Evolutionary conservation across 2,329 filamentous ascomycete genomes (phyloP), one percentile per base, ranked within the genome.

Genomic region (Fusarium sp.): DNA sequence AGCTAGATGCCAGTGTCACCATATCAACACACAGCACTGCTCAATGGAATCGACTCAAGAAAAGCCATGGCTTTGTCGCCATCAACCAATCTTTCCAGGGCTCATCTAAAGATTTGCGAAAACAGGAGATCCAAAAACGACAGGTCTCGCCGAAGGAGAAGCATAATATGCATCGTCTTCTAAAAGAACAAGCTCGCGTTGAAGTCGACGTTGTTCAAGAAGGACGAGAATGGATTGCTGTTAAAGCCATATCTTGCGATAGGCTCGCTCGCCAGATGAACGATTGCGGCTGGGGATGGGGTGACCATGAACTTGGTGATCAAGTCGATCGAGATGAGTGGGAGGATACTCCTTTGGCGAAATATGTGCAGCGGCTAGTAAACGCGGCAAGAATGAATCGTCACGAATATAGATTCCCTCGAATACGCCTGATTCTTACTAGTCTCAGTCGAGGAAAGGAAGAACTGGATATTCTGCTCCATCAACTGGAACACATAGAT

Each of bases 251-350:
- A 3, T 74, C 74, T 47, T 66, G 71, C 15, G 74, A 78, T 46
- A 71, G 80, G 28, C 71, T 82, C 52, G 78, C 78, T 10, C 72
- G 80, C 6, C 79, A 83, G 44, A 79, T 83, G 80, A 76, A 76
- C 5, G 80, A 81, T 44, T 75, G 74, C n/a, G 81, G 81, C 6
- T 82, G 81, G 81, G 74, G 74, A 9, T 83, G 81, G 81, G 81
- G 79, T 8, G 78, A 79, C 9, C 71, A 80, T 61, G 68, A 73
- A 7, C 58, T 70, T 8, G 76, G 76, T 2, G 76, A 80, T 4
- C 48, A 61, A 2, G 77, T 80, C 8, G 75, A 77, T 10, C 62
- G 69, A 29, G 75, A 76, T 9, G 80, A 81, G 48, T 80, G 77
- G 74, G 77, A 77, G 11, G 78, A 80, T 49, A 66, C 75, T 0